Evolutionary conservation across 371 early-diverging fungal species (phyloP).

Genomic region (Mucor saturninus): DNA sequence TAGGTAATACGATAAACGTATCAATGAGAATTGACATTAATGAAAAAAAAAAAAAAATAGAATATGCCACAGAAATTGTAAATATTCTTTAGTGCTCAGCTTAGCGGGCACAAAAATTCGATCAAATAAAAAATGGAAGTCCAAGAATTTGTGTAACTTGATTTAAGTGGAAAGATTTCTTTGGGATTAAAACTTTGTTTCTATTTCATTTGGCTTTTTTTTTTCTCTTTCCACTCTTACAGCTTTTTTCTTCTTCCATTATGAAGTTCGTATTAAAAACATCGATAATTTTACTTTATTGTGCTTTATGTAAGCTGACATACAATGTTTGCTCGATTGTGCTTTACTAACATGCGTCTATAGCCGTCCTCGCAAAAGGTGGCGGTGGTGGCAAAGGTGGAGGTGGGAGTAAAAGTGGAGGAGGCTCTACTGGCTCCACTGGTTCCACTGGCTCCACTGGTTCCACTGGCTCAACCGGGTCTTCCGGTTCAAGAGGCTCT

Average conservation of each 20-base stretch:
- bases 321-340: neutral
- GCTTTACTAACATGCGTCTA: neutral
- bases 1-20: conserved; percentile 6
- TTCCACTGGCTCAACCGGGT: neutral
- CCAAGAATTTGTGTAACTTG: neutral
- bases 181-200: neutral
- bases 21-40: neutral
- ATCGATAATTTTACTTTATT: conserved; percentile 18
- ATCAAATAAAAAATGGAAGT: conserved; percentile 4
- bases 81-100: conserved; percentile 1
- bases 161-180: neutral
- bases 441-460: neutral
- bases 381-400: conserved; percentile 30
- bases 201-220: neutral
- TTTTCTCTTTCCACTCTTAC: neutral
- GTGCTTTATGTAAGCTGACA: conserved; percentile 17
- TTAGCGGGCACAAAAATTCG: neutral
- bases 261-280: conserved; percentile 14
- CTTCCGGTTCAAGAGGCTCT: neutral
- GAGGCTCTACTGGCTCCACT: conserved; percentile 10
- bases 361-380: conserved; percentile 31
- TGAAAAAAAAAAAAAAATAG: too few relatives aligned
- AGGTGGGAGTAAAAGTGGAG: conserved; percentile 32
- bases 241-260: conserved; percentile 1
- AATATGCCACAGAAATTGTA: neutral